These are phyloP conservation scores for Alternaria solani DNA, from an alignment of 2,329 filamentous ascomycete species.

Conservation along the genomic window DNA sequence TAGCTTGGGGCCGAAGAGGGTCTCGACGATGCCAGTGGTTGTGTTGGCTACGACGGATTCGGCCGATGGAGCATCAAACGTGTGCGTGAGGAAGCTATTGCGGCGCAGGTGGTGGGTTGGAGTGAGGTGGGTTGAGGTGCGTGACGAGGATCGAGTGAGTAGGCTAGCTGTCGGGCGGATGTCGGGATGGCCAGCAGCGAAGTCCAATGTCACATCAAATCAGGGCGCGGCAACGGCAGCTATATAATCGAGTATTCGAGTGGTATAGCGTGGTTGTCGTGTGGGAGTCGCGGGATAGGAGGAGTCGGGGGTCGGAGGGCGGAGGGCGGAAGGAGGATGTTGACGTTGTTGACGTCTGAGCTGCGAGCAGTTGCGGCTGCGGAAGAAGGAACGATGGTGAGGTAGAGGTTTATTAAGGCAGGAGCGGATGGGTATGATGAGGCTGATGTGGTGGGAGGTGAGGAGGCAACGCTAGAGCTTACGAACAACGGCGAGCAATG, in stretches of 20 bases:
- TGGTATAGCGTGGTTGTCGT: conserved; percentile 37
- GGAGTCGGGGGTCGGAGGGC: conserved; percentile 1
- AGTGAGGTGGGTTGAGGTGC: conserved; percentile 22
- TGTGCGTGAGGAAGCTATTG: conserved; percentile 30
- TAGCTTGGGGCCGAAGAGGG: conserved; percentile 35
- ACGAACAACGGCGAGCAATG: conserved; percentile 36
- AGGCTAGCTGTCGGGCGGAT: conserved; percentile 29
- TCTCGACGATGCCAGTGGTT: conserved; percentile 36
- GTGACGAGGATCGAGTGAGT: conserved; percentile 24
- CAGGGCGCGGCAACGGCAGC: conserved; percentile 30
- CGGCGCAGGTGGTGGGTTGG: conserved; percentile 18
- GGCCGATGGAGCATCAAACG: conserved; percentile 37
- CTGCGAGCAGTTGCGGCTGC: conserved; percentile 30
- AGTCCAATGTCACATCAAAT: conserved; percentile 46
- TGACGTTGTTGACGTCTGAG: conserved; percentile 31
- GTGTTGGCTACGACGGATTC: conserved; percentile 32
- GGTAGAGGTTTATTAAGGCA: conserved; percentile 31
- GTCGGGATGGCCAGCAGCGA: conserved; percentile 38
- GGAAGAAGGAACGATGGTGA: conserved; percentile 42
- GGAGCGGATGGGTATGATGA: conserved; percentile 11
- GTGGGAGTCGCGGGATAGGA: conserved; percentile 25
- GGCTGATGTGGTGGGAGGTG: neutral
- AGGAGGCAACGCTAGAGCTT: conserved; percentile 37
- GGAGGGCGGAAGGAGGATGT: conserved; percentile 19
- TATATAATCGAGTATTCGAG: conserved; percentile 46